These are phyloP conservation scores for Mucor indicus DNA, from an alignment of 371 early-diverging fungal species.

Conservation along the genomic window DNA sequence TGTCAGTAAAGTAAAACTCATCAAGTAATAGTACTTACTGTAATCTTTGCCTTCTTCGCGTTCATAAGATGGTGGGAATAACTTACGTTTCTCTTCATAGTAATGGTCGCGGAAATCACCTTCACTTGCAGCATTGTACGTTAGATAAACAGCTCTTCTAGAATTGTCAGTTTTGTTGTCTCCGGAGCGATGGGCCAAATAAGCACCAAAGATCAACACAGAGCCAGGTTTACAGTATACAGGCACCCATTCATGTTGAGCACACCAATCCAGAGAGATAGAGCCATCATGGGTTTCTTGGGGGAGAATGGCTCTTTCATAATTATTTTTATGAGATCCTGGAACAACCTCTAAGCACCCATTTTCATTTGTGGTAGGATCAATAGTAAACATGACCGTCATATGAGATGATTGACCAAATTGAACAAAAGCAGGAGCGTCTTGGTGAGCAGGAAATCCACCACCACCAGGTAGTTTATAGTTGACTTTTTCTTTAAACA, in stretches of 20 bases:
- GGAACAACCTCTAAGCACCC: slow-evolving; percentile 56
- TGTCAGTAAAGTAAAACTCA: not conserved
- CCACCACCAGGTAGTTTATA: slow-evolving; percentile 59
- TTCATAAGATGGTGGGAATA: slow-evolving; percentile 56
- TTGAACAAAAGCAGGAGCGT: slow-evolving; percentile 55
- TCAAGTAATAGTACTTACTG: slow-evolving; percentile 16
- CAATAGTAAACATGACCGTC: slow-evolving; percentile 54
- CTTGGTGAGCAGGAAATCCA: slow-evolving; percentile 55
- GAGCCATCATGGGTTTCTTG: slow-evolving; percentile 43
- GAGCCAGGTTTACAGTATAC: slow-evolving; percentile 49
- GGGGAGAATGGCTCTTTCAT: slow-evolving; percentile 30
- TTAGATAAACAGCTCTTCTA: slow-evolving; percentile 54
- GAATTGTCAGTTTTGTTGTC: slow-evolving; percentile 45
- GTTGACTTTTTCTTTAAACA: slow-evolving; percentile 61
- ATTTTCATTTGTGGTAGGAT: slow-evolving; percentile 48
- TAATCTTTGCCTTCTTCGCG: slow-evolving; percentile 50
- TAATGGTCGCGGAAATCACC: slow-evolving; percentile 57
- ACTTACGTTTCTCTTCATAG: slow-evolving; percentile 48
- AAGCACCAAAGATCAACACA: slow-evolving; percentile 55
- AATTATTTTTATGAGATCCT: slow-evolving; percentile 41
- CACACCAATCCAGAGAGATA: slow-evolving; percentile 46
- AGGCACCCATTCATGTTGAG: slow-evolving; percentile 42
- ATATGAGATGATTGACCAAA: slow-evolving; percentile 51
- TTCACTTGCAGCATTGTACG: slow-evolving; percentile 51
- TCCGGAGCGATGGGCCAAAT: slow-evolving; percentile 52